Percentiles rank a stretch among this genome's conserved stretches.
These are phyloP conservation scores for Picea sitchensis DNA, from an alignment of 75 land plant species.

Conservation along the genomic window DNA sequence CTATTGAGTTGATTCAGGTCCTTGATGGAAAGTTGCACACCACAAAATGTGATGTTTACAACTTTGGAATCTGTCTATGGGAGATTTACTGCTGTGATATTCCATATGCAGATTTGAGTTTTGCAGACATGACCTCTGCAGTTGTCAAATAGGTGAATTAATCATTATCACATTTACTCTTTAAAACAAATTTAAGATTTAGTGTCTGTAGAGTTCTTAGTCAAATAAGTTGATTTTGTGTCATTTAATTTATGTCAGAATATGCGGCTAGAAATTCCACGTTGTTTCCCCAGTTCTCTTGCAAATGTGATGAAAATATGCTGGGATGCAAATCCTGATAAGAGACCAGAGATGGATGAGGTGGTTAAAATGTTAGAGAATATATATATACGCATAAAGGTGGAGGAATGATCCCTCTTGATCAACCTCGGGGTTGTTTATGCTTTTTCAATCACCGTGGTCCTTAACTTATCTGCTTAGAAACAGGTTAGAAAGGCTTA, in stretches of 20 bases:
- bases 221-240: background rate
- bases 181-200: background rate
- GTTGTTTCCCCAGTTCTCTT: constrained; percentile 78
- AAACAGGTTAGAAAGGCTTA: too few relatives aligned
- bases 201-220: background rate
- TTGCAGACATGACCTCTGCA: too few relatives aligned
- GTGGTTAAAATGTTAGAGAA: constrained; percentile 84
- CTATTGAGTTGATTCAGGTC: constrained; percentile 64
- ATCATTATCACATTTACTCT: background rate
- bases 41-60: constrained; percentile 95
- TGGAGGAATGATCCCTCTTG: constrained; percentile 85
- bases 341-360: constrained; percentile 87
- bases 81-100: constrained; percentile 96
- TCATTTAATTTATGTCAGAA: constrained; percentile 45
- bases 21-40: constrained; percentile 92
- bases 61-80: constrained; percentile 97
- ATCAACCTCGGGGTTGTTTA: constrained; percentile 71
- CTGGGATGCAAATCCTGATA: constrained; percentile 96
- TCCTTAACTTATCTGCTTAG: too few relatives aligned
- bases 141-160: too few relatives aligned
- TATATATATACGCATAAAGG: constrained; percentile 85
- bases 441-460: constrained; percentile 29
- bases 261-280: constrained; percentile 84
- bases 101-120: constrained; percentile 28
- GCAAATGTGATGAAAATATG: constrained; percentile 92